Evolutionary conservation across 140 eudicot genomes (phyloP).

Genomic region (Stevia rebaudiana): DNA sequence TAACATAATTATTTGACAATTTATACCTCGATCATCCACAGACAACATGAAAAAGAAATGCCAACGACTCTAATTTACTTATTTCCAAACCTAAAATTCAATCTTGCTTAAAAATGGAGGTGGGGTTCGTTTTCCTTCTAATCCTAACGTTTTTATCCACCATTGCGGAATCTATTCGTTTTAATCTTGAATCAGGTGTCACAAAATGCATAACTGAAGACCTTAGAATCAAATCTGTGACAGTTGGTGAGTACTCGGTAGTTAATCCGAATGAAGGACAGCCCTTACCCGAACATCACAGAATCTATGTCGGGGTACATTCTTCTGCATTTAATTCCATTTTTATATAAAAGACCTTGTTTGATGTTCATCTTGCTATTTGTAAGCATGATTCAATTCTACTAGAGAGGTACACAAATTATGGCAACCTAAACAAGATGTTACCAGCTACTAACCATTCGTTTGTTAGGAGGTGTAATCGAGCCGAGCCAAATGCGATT

Average conservation of each 20-base stretch:
- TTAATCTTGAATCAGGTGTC: conserved; percentile 46
- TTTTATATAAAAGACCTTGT: neutral
- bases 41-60: conserved; percentile 2
- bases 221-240: conserved; percentile 44
- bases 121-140: conserved; percentile 15
- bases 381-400: too few species aligned
- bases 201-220: conserved; percentile 53
- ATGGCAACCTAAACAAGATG: too few species aligned
- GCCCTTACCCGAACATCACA: conserved; percentile 53
- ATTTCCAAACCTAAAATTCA: neutral
- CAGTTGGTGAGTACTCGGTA: conserved; percentile 43
- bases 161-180: conserved; percentile 29
- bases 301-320: conserved; percentile 42
- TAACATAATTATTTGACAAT: neutral
- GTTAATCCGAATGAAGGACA: conserved; percentile 45
- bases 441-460: too few species aligned
- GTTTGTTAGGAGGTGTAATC: too few species aligned
- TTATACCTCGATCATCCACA: neutral
- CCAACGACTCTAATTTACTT: neutral
- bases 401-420: too few species aligned
- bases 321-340: neutral
- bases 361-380: too few species aligned
- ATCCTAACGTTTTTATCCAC: conserved; percentile 17
- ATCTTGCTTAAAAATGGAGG: conserved; percentile 15
- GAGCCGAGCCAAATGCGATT: too few species aligned